phyloP scores from a whole-genome alignment of 768 basidiomycete species.

The Scleroderma bovista region DNA sequence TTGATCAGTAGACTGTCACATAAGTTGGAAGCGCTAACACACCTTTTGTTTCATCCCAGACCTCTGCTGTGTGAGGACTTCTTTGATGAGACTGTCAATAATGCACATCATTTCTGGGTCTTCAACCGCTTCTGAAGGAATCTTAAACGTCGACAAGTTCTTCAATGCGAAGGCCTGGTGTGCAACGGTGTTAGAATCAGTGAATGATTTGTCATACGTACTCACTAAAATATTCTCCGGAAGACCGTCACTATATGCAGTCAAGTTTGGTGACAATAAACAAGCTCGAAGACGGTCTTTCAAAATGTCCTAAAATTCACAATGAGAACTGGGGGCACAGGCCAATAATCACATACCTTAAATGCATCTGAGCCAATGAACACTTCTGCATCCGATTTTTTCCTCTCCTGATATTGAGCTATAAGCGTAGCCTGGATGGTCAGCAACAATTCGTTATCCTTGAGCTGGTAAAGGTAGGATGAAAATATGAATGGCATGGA shows the following conservation, averaged over 20 bases:
- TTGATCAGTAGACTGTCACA: too few relatives aligned
- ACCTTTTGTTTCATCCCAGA: conserved; percentile 4
- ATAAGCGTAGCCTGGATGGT: too few relatives aligned
- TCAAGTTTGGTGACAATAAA: conserved; percentile 2
- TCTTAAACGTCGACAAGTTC: background rate
- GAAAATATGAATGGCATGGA: too few relatives aligned
- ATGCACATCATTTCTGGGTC: background rate
- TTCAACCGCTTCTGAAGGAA: background rate
- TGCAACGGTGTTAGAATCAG: background rate
- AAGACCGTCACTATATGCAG: background rate
- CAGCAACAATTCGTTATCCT: too few relatives aligned
- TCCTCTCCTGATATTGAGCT: too few relatives aligned
- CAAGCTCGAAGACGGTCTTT: conserved; percentile 1
- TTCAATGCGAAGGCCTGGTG: conserved; percentile 1
- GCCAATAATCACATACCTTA: too few relatives aligned
- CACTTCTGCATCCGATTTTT: too few relatives aligned
- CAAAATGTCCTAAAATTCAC: background rate
- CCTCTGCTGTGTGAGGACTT: background rate
- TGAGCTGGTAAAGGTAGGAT: too few relatives aligned
- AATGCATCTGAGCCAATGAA: too few relatives aligned
- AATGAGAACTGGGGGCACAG: background rate
- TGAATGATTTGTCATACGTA: background rate
- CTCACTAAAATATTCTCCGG: background rate
- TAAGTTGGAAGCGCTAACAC: background rate
- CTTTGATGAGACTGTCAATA: conserved; percentile 1